These are phyloP conservation scores for Oryza rufipogon DNA, from an alignment of 176 grass and related monocot species.

Conservation along the genomic window DNA sequence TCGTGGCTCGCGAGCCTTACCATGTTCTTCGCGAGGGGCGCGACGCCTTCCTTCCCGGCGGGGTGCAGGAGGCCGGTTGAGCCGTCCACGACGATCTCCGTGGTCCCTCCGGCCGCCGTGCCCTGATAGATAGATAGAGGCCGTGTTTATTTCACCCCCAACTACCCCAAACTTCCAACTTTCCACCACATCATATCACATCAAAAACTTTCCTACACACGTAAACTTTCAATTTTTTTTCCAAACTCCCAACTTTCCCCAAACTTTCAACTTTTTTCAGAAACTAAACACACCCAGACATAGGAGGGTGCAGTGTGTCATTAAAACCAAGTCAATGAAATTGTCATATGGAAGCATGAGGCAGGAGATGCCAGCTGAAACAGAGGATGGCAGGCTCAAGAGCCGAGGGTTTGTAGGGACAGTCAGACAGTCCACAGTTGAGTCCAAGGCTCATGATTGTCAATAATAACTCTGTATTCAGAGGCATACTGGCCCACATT, in stretches of 20 bases:
- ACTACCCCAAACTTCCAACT: too few relatives aligned
- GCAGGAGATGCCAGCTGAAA: constrained; percentile 38
- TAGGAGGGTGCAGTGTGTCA: neutral
- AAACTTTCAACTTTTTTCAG: too few relatives aligned
- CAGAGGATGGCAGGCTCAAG: constrained; percentile 28
- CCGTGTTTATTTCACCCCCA: too few relatives aligned
- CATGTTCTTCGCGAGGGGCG: constrained; percentile 71
- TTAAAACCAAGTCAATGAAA: constrained; percentile 37
- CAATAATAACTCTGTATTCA: constrained; percentile 38
- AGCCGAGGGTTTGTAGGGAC: neutral
- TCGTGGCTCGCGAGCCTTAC: constrained; percentile 65
- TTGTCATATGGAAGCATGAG: constrained; percentile 1
- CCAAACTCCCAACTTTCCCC: too few relatives aligned
- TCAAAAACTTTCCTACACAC: too few relatives aligned
- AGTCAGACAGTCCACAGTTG: constrained; percentile 20
- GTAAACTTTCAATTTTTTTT: too few relatives aligned
- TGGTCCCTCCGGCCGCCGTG: constrained; percentile 88
- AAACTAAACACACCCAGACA: too few relatives aligned
- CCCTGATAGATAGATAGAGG: constrained; percentile 53
- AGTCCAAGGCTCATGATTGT: constrained; percentile 14
- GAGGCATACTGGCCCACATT: constrained; percentile 24
- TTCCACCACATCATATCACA: too few relatives aligned
- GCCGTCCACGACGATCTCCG: constrained; percentile 77
- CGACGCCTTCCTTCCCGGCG: constrained; percentile 81
- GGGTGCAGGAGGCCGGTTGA: constrained; percentile 84